Evolutionary conservation across 164 flowering plant genomes (phyloP).

Genomic region (Hamamelis virginiana): DNA sequence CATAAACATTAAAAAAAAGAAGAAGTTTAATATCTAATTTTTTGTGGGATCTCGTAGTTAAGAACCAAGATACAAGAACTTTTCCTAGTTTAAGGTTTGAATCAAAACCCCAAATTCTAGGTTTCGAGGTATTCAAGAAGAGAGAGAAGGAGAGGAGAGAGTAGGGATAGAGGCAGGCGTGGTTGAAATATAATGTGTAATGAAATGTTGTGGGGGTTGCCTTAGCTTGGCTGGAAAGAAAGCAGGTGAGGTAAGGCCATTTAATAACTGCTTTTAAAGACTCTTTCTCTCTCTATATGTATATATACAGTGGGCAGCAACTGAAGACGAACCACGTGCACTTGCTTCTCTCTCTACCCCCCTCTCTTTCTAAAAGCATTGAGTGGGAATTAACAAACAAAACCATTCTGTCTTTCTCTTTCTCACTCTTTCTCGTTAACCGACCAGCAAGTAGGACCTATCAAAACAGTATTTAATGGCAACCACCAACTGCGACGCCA

Average conservation of each 20-base stretch:
- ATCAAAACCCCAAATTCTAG: not conserved
- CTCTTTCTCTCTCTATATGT: too few species aligned
- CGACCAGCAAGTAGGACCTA: conserved; percentile 10
- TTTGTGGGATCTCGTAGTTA: not conserved
- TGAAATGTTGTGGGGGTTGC: not conserved
- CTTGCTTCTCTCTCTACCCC: not conserved
- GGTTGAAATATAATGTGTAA: not conserved
- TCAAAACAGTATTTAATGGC: conserved; percentile 29
- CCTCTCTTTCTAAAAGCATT: too few species aligned
- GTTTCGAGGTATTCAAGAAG: not conserved
- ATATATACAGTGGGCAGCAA: conserved; percentile 20
- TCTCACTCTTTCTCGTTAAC: too few species aligned
- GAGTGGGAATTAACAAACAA: too few species aligned
- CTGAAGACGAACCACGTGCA: conserved; percentile 45
- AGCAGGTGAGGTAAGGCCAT: conserved; percentile 31
- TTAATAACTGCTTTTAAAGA: conserved; percentile 28
- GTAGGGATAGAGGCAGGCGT: not conserved
- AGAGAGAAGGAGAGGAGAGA: conserved; percentile 11
- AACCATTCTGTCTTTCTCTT: too few species aligned
- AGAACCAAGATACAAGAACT: conserved; percentile 1
- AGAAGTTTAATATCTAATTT: not conserved
- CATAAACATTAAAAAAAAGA: not conserved
- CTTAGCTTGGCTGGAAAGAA: conserved; percentile 27
- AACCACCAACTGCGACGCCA: conserved; percentile 29
- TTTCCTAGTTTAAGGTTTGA: not conserved